Evolutionary conservation across 192 early-diverging fungal species (phyloP).

Genomic region (Polychytrium aggregatum): DNA sequence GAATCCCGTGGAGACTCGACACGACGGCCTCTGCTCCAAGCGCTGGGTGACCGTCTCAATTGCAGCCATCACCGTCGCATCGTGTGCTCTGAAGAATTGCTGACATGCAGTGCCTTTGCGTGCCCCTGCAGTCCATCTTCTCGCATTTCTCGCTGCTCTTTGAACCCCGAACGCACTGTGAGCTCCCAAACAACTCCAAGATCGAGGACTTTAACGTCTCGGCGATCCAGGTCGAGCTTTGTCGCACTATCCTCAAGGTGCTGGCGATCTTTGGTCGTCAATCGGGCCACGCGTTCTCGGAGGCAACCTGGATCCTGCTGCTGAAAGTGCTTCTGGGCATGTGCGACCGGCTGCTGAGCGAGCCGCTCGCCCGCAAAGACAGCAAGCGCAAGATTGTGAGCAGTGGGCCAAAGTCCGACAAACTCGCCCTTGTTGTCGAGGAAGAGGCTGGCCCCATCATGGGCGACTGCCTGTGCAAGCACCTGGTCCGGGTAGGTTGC

Average conservation of each 20-base stretch:
- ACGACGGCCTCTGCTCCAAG: too few relatives aligned
- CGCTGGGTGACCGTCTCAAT: too few relatives aligned
- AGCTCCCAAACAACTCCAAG: slow-evolving; percentile 1
- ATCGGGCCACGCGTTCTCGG: slow-evolving; percentile 43
- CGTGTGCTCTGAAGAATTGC: too few relatives aligned
- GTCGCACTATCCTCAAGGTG: slow-evolving; percentile 55
- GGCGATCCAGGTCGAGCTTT: slow-evolving; percentile 53
- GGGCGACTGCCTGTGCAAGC: slow-evolving; percentile 67
- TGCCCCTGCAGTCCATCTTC: slow-evolving; percentile 70
- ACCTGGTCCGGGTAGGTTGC: slow-evolving; percentile 48
- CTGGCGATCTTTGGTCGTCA: slow-evolving; percentile 50
- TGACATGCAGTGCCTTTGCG: too few relatives aligned
- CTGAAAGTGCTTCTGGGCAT: slow-evolving; percentile 72
- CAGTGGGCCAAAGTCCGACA: background rate
- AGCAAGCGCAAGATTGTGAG: background rate
- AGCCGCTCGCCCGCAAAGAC: slow-evolving; percentile 17
- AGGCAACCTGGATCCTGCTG: slow-evolving; percentile 70
- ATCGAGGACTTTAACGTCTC: slow-evolving; percentile 8
- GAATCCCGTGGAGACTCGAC: too few relatives aligned
- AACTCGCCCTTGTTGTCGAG: slow-evolving; percentile 1
- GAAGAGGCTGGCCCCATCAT: slow-evolving; percentile 36
- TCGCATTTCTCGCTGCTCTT: slow-evolving; percentile 67
- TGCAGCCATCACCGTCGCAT: too few relatives aligned
- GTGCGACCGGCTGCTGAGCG: slow-evolving; percentile 56
- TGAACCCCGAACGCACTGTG: slow-evolving; percentile 28